Base-by-base conservation (phyloP, 352 stramenopile species). In the Poterioochromonas sp. region DNA sequence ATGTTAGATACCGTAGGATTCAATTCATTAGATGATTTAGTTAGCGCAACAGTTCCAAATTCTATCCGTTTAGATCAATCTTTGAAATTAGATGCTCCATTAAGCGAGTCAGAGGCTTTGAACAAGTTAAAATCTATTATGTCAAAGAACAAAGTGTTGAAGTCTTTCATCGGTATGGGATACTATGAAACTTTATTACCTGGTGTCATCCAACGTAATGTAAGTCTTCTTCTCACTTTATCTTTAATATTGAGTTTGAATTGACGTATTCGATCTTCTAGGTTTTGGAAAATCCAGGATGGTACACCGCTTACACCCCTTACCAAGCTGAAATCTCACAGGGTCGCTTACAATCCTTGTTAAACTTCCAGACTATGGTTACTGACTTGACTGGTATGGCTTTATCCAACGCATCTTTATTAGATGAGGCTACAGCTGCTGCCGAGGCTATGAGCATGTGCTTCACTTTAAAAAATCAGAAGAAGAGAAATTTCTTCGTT, bases 341-440 rank as follows among this genome's bases (percentile, higher is more conserved):
- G 83, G 96, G 96, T 37, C 92, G 96, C 37, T 86, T 99, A 1
- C 93, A 99, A 87, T 97, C 97, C 88, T 88, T 99, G 68, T 88
- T 99, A 35, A 99, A 99, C 87, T 99, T 98, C 86, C 96, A 99
- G 87, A 99, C 95, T 29, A 91, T 99, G 82, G 91, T 98, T 58
- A 87, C 84, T 20, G 93, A 98, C 80, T 86, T 98, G 43, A 98
- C 94, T 35, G 95, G 94, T 41, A 88, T 99, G 71, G 89, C 92
- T 68, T 97, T 98, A 84, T 91, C 91, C 58, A 98, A 98, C 81
- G 93, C 95, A 8, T 98, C 93, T 76, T 87, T 99, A 15, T 83
- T 99, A 43, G 96, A 99, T 83, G 96, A 99, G 83, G 93, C 89
- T n/a, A 97, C 93, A n/a, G 95, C 96, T n/a, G 93, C 93, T 11